Evolutionary conservation across 148 eudicot genomes (phyloP).

Genomic region (Heliamphora exappendiculata): DNA sequence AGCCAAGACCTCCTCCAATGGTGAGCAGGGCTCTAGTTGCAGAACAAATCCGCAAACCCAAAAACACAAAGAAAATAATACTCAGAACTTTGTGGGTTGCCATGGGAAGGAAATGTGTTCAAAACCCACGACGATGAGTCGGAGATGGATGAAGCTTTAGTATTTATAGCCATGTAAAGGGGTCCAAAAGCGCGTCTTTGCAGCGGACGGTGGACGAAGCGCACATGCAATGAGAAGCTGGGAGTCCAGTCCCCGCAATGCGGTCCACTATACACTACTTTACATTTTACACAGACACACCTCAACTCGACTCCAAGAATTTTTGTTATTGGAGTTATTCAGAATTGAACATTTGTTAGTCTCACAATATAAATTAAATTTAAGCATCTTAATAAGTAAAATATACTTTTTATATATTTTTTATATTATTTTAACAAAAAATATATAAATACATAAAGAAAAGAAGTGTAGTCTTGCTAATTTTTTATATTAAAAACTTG

Average conservation of each 20-base stretch:
- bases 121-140: slow-evolving; percentile 12
- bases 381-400: too few species aligned
- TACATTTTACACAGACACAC: too few species aligned
- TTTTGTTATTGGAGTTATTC: too few species aligned
- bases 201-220: slow-evolving; percentile 17
- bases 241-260: slow-evolving; percentile 19
- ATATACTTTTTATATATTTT: too few species aligned
- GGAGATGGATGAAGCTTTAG: slow-evolving; percentile 14
- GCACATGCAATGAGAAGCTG: slow-evolving; percentile 20
- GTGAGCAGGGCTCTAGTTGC: slow-evolving; percentile 51
- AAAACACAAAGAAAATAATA: slow-evolving; percentile 35
- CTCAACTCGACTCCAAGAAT: too few species aligned
- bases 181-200: slow-evolving; percentile 19
- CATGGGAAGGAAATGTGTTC: slow-evolving; percentile 35
- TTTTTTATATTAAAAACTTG: too few species aligned
- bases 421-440: too few species aligned
- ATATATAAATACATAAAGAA: too few species aligned
- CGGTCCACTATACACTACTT: background rate
- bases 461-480: too few species aligned
- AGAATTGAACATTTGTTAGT: too few species aligned
- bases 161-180: slow-evolving; percentile 40
- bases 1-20: slow-evolving; percentile 23
- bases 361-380: too few species aligned
- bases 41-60: slow-evolving; percentile 38
- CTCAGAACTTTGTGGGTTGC: slow-evolving; percentile 34